Evolutionary conservation across 208 protist genomes (phyloP), one percentile per base, ranked within the genome.

Genomic region (Angomonas ambiguus): DNA sequence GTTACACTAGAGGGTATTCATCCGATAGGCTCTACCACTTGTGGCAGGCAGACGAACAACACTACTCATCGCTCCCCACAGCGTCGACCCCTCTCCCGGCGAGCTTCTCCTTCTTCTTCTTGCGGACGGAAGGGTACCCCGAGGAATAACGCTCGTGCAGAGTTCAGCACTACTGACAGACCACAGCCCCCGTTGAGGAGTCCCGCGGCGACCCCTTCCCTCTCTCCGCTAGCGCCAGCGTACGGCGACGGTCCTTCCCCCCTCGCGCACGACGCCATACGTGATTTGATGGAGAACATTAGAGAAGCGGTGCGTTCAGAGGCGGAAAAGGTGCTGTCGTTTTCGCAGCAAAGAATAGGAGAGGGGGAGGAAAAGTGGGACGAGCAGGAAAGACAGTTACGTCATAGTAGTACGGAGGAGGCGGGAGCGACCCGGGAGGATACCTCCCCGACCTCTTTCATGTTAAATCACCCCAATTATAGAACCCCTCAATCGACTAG

Each of bases 1-100:
- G 59, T 79, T 8, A 87, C 69, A 62, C 13, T 27, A 53, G 45
- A 41, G 8, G 13, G 35, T 41, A 13, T 13, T 13, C 35, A 13
- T 13, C 35, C 5, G 13, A 41, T 41, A 13, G 13, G 5, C 35
- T n/a, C n/a, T n/a, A 41, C 35, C 35, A 13, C 35, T 41, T 5
- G 13, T 41, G 13, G 35, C 13, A 41, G 13, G 13, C 35, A 5
- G 8, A 53, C 45, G 18, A 13, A 53, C 24, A n/a, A 20, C 3
- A n/a, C 45, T 27, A 53, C 8, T 5, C 8, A 8, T 18, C 24
- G 20, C 18, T 10, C 20, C 49, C 49, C 49, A 10, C 20, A 55
- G 49, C 49, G 6, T 6, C 49, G 49, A 18, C 49, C 20, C 20
- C 49, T 55, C 49, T 55, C 35, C 13, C 5, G 13, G 13, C 35